A percentile compares a stretch with the other conserved stretches of the same genome.
phyloP scores from a whole-genome alignment of 768 basidiomycete genomes.

The Brasilioporus rufonigricans region DNA sequence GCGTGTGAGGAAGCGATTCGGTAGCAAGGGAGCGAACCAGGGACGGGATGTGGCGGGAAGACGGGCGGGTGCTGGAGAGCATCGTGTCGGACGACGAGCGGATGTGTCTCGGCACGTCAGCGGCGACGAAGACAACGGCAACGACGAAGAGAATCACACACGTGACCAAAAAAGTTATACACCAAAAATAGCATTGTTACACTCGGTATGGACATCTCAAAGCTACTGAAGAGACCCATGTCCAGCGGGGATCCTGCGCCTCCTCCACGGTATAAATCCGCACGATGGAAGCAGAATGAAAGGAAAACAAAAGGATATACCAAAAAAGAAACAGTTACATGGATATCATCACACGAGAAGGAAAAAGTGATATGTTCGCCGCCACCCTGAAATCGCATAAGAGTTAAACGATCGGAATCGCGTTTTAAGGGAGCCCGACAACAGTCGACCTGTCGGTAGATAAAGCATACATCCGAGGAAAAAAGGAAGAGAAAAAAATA shows the following conservation, averaged over 20 bases:
- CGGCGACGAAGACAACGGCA: background rate
- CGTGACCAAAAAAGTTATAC: background rate
- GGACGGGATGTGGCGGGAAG: slow-evolving; percentile 11
- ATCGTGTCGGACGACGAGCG: slow-evolving; percentile 22
- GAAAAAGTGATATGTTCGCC: slow-evolving; percentile 4
- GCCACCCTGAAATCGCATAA: slow-evolving; percentile 19
- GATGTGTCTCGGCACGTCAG: slow-evolving; percentile 8
- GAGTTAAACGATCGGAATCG: slow-evolving; percentile 17
- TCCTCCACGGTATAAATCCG: slow-evolving; percentile 8
- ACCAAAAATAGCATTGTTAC: background rate
- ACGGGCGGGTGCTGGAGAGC: slow-evolving; percentile 19
- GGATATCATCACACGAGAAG: slow-evolving; percentile 8
- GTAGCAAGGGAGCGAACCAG: slow-evolving; percentile 26
- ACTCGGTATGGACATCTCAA: background rate
- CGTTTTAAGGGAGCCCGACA: slow-evolving; percentile 10
- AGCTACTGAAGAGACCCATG: slow-evolving; percentile 4
- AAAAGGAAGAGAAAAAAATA: background rate
- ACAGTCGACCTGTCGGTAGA: slow-evolving; percentile 12
- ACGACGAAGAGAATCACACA: background rate
- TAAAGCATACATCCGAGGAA: slow-evolving; percentile 16
- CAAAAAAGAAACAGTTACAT: slow-evolving; percentile 11
- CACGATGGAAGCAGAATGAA: slow-evolving; percentile 4
- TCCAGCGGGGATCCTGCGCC: slow-evolving; percentile 14
- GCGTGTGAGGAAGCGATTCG: slow-evolving; percentile 26
- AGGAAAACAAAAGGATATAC: background rate